Conservation (phyloP, 805 yeast species). For the Candida jianshihensis region DNA sequence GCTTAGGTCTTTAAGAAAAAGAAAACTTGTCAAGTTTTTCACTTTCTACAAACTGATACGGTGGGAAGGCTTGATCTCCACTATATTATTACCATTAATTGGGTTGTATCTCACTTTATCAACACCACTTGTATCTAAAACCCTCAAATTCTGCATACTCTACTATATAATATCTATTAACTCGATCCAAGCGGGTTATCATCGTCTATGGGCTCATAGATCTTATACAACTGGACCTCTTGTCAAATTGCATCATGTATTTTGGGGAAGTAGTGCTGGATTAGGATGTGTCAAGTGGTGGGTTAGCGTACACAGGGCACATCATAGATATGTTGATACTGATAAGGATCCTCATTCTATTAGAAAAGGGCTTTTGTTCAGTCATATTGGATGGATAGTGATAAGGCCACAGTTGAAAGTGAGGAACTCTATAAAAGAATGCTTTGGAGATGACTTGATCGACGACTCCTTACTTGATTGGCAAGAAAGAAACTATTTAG, state of each 20-base stretch:
- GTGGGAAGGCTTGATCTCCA: neutral
- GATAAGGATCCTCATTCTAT: constrained; percentile 85
- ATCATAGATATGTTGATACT: constrained; percentile 83
- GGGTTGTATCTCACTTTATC: neutral
- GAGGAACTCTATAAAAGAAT: constrained; percentile 25
- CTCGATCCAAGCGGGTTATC: constrained; percentile 82
- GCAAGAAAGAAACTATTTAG: constrained; percentile 33
- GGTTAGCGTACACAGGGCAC: constrained; percentile 82
- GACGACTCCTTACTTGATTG: constrained; percentile 40
- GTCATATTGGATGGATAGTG: constrained; percentile 87
- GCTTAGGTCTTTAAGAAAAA: neutral
- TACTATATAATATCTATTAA: constrained; percentile 57
- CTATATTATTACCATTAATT: neutral
- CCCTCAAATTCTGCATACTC: constrained; percentile 45
- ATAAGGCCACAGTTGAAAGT: constrained; percentile 57
- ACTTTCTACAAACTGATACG: neutral
- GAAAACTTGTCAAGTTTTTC: neutral
- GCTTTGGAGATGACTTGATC: constrained; percentile 53
- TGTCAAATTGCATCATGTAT: constrained; percentile 43
- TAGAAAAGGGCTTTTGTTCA: constrained; percentile 71
- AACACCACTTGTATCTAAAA: constrained; percentile 40
- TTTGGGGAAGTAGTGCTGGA: constrained; percentile 66
- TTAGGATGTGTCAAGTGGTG: constrained; percentile 73
- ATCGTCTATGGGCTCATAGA: constrained; percentile 66
- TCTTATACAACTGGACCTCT: constrained; percentile 40